Base-by-base conservation (phyloP, 768 basidiomycete species). In the Cystobasidium ongulense region DNA sequence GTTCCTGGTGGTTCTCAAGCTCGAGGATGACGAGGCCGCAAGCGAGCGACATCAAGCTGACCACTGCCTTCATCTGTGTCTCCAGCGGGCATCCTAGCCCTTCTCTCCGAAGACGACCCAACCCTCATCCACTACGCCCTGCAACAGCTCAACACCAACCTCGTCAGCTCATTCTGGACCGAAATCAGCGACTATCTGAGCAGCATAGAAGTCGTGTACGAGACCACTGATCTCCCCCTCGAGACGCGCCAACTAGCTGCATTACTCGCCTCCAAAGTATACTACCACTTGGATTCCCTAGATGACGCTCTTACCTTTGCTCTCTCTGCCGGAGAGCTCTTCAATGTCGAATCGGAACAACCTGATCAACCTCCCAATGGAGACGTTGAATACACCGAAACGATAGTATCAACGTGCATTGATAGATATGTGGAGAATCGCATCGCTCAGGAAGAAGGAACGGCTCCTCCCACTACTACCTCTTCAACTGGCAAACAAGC, bases 271-370 rank as follows among this genome's bases (percentile, higher is more conserved):
- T 94, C 92, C 85, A 98, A 98, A 81, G 90, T 98, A 63, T 98
- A 98, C 82, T 98, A 92, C 83, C 95, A 90, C 85, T 85, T 99
- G 62, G 92, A 90, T 76, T 91, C 92, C 81, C 90, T 95, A 78
- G 92, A 94, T 79, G 96, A 99, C 80, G 91, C 94, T 33, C 86
- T 99, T 73, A 89, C 91, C 15, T 97, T 97, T 79, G 96, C 96
- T 25, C 87, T 99, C 59, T 89, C 90, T 72, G 91, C 95, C 21
- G 92, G 90, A 72, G 84, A 83, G 80, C 89, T 90, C 80, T 67
- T 76, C 74, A 57, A 50, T 23, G 27, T 52, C n/a, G 76, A 85
- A 85, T 78, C 84, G 82, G 18, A 80, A 83, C 23, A 62, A 1
- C 36, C 31, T 72, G 89, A 85, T 27, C 85, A 46, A 91, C 81